These are phyloP conservation scores for Colletotrichum sp. DNA, from an alignment of 2,329 filamentous ascomycete species.

Conservation along the genomic window DNA sequence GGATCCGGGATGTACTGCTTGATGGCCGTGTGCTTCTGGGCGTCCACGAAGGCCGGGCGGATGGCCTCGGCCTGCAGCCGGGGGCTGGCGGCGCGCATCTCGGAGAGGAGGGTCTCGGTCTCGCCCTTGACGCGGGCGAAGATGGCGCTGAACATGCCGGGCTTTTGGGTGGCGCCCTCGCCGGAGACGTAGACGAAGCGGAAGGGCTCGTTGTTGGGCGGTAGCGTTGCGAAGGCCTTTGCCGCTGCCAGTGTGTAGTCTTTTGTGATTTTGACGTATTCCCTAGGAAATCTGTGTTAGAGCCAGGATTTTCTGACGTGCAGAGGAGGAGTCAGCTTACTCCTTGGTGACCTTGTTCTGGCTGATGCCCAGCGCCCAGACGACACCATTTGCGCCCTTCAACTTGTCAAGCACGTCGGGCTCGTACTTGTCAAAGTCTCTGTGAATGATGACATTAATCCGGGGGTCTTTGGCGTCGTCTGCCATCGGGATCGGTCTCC, in stretches of 20 bases:
- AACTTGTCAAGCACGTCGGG: slow-evolving; percentile 62
- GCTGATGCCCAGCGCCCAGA: slow-evolving; percentile 76
- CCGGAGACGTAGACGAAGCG: slow-evolving; percentile 77
- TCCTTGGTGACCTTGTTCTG: slow-evolving; percentile 64
- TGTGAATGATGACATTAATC: slow-evolving; percentile 70
- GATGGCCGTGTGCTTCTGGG: slow-evolving; percentile 42
- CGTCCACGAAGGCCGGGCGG: slow-evolving; percentile 66
- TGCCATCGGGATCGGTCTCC: slow-evolving; percentile 68
- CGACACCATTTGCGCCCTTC: slow-evolving; percentile 68
- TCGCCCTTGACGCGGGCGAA: slow-evolving; percentile 72
- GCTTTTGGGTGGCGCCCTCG: slow-evolving; percentile 61
- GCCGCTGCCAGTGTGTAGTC: slow-evolving; percentile 70
- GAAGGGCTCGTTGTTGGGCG: slow-evolving; percentile 54
- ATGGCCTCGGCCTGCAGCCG: slow-evolving; percentile 60
- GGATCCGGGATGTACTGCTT: slow-evolving; percentile 43
- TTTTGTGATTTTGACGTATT: slow-evolving; percentile 73
- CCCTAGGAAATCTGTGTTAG: slow-evolving; percentile 32
- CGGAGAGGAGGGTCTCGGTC: slow-evolving; percentile 64
- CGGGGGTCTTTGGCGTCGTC: slow-evolving; percentile 62
- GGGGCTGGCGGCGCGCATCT: slow-evolving; percentile 48
- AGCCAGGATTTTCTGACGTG: not conserved
- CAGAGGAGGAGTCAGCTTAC: slow-evolving; percentile 38
- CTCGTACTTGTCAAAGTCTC: slow-evolving; percentile 69
- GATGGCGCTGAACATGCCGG: slow-evolving; percentile 58
- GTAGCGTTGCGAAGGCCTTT: slow-evolving; percentile 58